phyloP scores from a whole-genome alignment of 495 filamentous ascomycete species.

The Hypoxylon crocopeplum region DNA sequence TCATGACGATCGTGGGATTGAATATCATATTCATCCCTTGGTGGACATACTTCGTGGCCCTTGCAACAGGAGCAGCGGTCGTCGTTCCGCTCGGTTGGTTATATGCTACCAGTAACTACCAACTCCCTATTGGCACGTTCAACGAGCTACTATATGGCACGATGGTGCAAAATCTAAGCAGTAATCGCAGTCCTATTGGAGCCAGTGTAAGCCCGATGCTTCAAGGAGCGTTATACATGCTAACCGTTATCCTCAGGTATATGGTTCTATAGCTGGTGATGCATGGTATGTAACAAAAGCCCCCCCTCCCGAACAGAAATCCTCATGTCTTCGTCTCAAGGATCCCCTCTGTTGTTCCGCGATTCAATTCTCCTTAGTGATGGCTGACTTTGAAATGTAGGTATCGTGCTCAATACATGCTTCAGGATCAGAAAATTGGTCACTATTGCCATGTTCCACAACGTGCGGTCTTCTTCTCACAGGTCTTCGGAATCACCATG shows the following conservation, averaged over 20 bases:
- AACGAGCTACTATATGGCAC: constrained; percentile 64
- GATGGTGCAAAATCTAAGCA: constrained; percentile 58
- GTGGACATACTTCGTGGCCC: constrained; percentile 62
- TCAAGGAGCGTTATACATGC: not conserved
- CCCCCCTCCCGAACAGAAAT: not conserved
- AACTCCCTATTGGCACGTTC: constrained; percentile 60
- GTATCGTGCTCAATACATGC: constrained; percentile 65
- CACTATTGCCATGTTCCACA: constrained; percentile 68
- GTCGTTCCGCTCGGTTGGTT: constrained; percentile 63
- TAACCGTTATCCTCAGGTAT: constrained; percentile 39
- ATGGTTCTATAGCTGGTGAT: constrained; percentile 57
- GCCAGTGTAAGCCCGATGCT: constrained; percentile 44
- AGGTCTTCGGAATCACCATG: constrained; percentile 60
- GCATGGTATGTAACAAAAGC: too few species aligned
- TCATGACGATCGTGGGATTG: constrained; percentile 54
- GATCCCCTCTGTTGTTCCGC: too few species aligned
- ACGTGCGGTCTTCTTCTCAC: constrained; percentile 63
- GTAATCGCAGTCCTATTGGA: constrained; percentile 59
- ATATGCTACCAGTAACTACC: constrained; percentile 63
- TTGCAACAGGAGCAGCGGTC: constrained; percentile 56
- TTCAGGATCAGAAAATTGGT: constrained; percentile 54
- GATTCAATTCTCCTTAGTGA: not conserved
- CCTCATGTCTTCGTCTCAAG: too few species aligned
- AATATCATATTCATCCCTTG: constrained; percentile 63
- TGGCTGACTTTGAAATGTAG: constrained; percentile 11